Conservation (phyloP, 2,329 filamentous ascomycete species). For the Rutstroemia sp. region DNA sequence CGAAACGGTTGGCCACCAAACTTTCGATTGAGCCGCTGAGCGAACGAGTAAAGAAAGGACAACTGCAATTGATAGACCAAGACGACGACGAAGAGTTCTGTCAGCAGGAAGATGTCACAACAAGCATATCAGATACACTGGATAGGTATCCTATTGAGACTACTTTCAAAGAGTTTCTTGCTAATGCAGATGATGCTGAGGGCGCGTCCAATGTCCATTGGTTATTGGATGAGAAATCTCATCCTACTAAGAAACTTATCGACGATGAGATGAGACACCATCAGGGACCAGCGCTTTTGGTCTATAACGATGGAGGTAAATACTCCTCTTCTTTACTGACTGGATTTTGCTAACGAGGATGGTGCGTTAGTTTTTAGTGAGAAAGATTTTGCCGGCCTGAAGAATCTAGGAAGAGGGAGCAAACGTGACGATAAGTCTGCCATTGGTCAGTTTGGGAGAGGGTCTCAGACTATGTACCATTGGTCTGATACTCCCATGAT, state of each 20-base stretch:
- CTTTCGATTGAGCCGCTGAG: conserved; percentile 20
- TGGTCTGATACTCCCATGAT: conserved; percentile 32
- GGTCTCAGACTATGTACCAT: conserved; percentile 33
- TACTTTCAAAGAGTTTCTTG: conserved; percentile 32
- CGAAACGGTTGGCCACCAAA: conserved; percentile 2
- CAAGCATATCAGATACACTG: conserved; percentile 29
- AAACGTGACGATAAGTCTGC: conserved; percentile 24
- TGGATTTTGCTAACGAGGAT: not conserved
- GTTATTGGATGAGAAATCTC: conserved; percentile 24
- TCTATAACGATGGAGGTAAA: conserved; percentile 29
- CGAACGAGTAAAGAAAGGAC: conserved; percentile 15
- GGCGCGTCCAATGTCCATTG: conserved; percentile 26
- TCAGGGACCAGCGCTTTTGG: conserved; percentile 29
- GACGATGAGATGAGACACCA: conserved; percentile 18
- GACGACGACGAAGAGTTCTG: conserved; percentile 27
- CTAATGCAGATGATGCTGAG: conserved; percentile 31
- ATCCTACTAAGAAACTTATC: conserved; percentile 19
- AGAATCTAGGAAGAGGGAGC: conserved; percentile 29
- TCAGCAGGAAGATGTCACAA: conserved; percentile 26
- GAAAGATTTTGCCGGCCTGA: conserved; percentile 29
- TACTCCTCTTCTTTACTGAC: conserved; percentile 1
- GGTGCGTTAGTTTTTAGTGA: conserved; percentile 22
- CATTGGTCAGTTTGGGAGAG: conserved; percentile 32
- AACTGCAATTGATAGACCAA: conserved; percentile 19
- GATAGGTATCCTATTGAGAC: conserved; percentile 26